Evolutionary conservation across 805 yeast species (phyloP).

Genomic region (Ogataea parapolymorpha): DNA sequence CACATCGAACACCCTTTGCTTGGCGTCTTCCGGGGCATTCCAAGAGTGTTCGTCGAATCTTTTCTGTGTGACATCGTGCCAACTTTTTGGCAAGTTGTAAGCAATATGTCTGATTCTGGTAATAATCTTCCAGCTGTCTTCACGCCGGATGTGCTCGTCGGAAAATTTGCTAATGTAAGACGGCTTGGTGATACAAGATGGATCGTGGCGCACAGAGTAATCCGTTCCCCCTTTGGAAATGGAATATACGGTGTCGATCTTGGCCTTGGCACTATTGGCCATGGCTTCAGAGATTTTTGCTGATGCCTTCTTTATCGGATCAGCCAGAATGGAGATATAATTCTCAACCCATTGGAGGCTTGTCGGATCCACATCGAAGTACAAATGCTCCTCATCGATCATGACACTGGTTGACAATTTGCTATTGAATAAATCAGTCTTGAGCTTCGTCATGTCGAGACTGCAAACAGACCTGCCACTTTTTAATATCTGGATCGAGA

Average conservation of each 20-base stretch:
- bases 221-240: conserved; percentile 38
- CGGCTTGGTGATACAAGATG: conserved; percentile 86
- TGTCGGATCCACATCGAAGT: conserved; percentile 21
- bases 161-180: conserved; percentile 74
- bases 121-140: conserved; percentile 84
- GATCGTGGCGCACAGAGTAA: conserved; percentile 68
- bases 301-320: conserved; percentile 6
- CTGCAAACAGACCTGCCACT: conserved; percentile 11
- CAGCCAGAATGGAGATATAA: conserved; percentile 7
- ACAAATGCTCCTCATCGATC: conserved; percentile 15
- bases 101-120: conserved; percentile 75
- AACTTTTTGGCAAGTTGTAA: conserved; percentile 51
- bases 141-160: conserved; percentile 69
- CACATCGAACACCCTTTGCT: conserved; percentile 49
- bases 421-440: not conserved
- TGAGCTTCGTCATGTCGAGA: conserved; percentile 8
- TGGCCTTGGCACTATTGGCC: conserved; percentile 18
- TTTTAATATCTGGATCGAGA: conserved; percentile 13
- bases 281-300: conserved; percentile 17
- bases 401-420: conserved; percentile 5
- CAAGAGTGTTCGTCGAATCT: conserved; percentile 34
- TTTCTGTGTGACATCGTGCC: conserved; percentile 39
- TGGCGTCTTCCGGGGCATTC: conserved; percentile 51
- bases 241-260: conserved; percentile 40
- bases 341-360: conserved; percentile 20